Evolutionary conservation across 1,284 basidiomycete species (phyloP).

Genomic region (Austroboletus niveus): DNA sequence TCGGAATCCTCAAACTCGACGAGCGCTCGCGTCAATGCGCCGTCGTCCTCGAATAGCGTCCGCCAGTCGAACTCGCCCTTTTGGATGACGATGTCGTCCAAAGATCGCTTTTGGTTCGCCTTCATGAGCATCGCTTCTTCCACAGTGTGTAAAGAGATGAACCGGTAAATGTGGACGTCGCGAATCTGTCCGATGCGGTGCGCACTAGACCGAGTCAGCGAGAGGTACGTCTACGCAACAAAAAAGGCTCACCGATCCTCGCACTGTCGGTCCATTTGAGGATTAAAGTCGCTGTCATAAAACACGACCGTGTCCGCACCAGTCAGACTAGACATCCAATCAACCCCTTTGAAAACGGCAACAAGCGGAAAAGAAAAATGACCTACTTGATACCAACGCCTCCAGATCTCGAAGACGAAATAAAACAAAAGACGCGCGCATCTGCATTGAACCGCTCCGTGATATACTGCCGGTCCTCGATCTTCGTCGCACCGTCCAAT

Average conservation of each 20-base stretch:
- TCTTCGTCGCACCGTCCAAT: slow-evolving; percentile 92
- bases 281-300: slow-evolving; percentile 98
- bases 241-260: slow-evolving; percentile 76
- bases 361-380: not conserved
- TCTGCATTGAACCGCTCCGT: slow-evolving; percentile 98
- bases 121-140: slow-evolving; percentile 97
- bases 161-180: slow-evolving; percentile 96
- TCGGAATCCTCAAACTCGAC: slow-evolving; percentile 88
- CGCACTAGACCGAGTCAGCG: slow-evolving; percentile 47
- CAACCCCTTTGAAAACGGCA: not conserved
- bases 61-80: slow-evolving; percentile 96
- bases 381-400: slow-evolving; percentile 95
- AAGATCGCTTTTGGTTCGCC: slow-evolving; percentile 91
- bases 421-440: slow-evolving; percentile 88
- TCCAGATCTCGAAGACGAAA: slow-evolving; percentile 89
- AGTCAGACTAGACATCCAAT: slow-evolving; percentile 59
- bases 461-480: slow-evolving; percentile 93
- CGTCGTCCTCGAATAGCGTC: slow-evolving; percentile 65
- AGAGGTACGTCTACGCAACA: not conserved
- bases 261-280: slow-evolving; percentile 96
- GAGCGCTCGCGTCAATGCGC: slow-evolving; percentile 63
- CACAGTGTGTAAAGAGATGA: slow-evolving; percentile 90
- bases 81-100: slow-evolving; percentile 93
- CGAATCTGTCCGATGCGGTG: slow-evolving; percentile 96
- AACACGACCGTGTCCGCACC: slow-evolving; percentile 98